phyloP scores from a whole-genome alignment of 805 yeast genomes.

The Suhomyces tanzawaensis region DNA sequence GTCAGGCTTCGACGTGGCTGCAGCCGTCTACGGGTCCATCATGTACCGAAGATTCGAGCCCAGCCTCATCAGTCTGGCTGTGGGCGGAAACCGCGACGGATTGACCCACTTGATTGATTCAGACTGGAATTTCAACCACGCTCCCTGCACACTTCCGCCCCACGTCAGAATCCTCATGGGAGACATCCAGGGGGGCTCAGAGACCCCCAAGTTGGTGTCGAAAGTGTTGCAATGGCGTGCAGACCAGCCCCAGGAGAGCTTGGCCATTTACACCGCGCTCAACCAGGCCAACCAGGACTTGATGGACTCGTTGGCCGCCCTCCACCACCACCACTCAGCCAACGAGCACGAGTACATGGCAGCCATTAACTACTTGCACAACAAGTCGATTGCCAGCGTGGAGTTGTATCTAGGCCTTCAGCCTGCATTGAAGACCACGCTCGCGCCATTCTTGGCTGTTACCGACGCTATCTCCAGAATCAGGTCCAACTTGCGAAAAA shows the following conservation, averaged over 20 bases:
- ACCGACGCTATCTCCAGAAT: conserved; percentile 46
- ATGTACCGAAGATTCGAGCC: conserved; percentile 77
- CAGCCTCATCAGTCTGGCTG: conserved; percentile 38
- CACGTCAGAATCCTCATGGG: conserved; percentile 81
- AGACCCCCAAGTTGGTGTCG: conserved; percentile 86
- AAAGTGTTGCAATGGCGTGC: conserved; percentile 71
- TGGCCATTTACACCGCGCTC: conserved; percentile 51
- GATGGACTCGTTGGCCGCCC: conserved; percentile 44
- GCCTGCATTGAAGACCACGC: not conserved
- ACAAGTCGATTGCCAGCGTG: not conserved
- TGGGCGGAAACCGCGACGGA: conserved; percentile 10
- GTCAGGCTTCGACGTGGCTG: conserved; percentile 95
- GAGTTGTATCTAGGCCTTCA: conserved; percentile 1
- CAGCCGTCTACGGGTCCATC: conserved; percentile 90
- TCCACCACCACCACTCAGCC: conserved; percentile 31
- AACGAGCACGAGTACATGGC: conserved; percentile 36
- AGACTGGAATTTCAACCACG: conserved; percentile 62
- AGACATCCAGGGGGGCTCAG: conserved; percentile 88
- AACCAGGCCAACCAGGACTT: conserved; percentile 58
- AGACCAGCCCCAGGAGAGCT: conserved; percentile 48
- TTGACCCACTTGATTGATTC: conserved; percentile 40
- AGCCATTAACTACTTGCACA: conserved; percentile 12
- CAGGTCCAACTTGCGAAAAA: conserved; percentile 53
- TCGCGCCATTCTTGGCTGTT: conserved; percentile 17
- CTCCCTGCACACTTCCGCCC: conserved; percentile 62